These are phyloP conservation scores for Epichloe sp. DNA, from an alignment of 2,329 filamentous ascomycete genomes.

Conservation along the genomic window DNA sequence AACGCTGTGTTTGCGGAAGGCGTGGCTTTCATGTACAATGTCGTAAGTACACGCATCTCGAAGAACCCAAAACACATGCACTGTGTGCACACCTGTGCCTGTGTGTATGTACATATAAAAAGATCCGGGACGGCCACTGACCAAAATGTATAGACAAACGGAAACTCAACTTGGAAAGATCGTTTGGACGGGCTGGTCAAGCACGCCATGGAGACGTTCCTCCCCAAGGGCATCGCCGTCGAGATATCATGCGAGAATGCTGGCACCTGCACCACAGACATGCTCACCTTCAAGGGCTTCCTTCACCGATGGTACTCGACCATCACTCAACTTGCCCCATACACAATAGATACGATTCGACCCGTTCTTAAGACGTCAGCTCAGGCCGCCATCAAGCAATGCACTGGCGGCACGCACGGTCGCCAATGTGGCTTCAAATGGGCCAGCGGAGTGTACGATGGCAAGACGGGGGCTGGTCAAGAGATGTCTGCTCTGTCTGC, in stretches of 20 bases:
- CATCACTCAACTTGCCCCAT: conserved; percentile 40
- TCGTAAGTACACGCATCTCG: conserved; percentile 19
- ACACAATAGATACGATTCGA: conserved; percentile 34
- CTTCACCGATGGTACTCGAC: conserved; percentile 43
- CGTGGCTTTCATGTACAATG: conserved; percentile 52
- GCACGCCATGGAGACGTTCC: conserved; percentile 32
- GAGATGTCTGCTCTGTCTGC: conserved; percentile 46
- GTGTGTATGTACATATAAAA: background rate
- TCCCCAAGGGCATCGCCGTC: conserved; percentile 41
- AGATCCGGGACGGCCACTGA: conserved; percentile 1
- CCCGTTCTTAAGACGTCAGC: conserved; percentile 40
- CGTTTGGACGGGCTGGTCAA: conserved; percentile 30
- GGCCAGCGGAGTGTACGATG: conserved; percentile 37
- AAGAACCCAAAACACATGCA: background rate
- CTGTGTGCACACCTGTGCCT: too few species aligned
- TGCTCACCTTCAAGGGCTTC: conserved; percentile 50
- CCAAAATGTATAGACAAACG: conserved; percentile 26
- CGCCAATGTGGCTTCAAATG: conserved; percentile 43
- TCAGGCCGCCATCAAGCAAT: conserved; percentile 39
- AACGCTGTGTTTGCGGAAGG: conserved; percentile 45
- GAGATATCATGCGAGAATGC: conserved; percentile 47
- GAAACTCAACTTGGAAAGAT: conserved; percentile 35
- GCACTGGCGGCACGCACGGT: conserved; percentile 34
- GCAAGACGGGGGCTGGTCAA: conserved; percentile 44
- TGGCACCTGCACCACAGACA: conserved; percentile 46